Percentiles rank a stretch among this genome's conserved stretches.
These are phyloP conservation scores for Sclerospora graminicola DNA, from an alignment of 352 stramenopile species.

Conservation along the genomic window DNA sequence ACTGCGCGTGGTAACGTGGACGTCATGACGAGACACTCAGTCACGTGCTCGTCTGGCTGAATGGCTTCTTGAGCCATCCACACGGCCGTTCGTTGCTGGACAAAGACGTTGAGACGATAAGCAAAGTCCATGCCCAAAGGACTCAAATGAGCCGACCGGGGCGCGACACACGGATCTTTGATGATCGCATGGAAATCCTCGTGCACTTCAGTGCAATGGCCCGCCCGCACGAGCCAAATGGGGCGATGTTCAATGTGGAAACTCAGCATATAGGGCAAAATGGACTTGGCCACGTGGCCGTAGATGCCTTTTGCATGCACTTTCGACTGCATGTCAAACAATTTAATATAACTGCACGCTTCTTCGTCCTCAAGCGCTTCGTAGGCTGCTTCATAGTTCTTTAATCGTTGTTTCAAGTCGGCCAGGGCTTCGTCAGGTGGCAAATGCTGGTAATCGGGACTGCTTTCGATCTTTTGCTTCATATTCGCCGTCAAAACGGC, in stretches of 20 bases:
- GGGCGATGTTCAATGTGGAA: constrained; percentile 90
- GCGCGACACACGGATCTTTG: constrained; percentile 63
- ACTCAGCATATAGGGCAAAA: constrained; percentile 91
- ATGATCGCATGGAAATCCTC: constrained; percentile 57
- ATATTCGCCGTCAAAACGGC: constrained; percentile 83
- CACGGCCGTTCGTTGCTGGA: constrained; percentile 62
- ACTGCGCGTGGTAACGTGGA: constrained; percentile 73
- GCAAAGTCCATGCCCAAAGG: constrained; percentile 89
- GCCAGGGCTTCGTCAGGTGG: constrained; percentile 53
- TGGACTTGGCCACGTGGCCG: constrained; percentile 85
- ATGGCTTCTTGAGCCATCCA: constrained; percentile 39
- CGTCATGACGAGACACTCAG: constrained; percentile 58
- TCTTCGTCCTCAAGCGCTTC: constrained; percentile 80
- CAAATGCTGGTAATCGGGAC: constrained; percentile 78
- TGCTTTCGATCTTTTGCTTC: constrained; percentile 59
- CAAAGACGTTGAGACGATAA: constrained; percentile 85
- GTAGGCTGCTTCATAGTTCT: constrained; percentile 84
- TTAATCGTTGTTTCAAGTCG: constrained; percentile 75
- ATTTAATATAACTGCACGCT: constrained; percentile 85
- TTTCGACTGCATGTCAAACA: constrained; percentile 84
- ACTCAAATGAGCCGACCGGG: constrained; percentile 76
- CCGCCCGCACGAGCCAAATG: constrained; percentile 89
- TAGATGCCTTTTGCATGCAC: constrained; percentile 81
- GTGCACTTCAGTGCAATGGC: constrained; percentile 71
- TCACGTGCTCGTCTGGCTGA: constrained; percentile 28